Conservation (phyloP, 345 rosid genomes). For the Durio zibethinus region DNA sequence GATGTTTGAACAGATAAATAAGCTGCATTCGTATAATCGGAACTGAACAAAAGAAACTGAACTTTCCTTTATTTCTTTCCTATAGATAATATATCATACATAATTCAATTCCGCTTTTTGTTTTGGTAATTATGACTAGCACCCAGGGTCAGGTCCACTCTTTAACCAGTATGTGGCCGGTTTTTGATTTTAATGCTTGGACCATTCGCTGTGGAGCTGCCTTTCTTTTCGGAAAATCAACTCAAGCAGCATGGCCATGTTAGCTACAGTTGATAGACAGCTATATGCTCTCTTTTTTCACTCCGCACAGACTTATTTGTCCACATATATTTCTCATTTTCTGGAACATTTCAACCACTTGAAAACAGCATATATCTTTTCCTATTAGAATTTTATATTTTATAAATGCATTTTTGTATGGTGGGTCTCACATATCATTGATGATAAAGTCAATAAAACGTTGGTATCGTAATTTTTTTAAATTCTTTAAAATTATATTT, state of each 20-base stretch:
- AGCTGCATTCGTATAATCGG: neutral
- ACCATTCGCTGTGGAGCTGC: neutral
- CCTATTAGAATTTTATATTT: neutral
- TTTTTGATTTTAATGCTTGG: neutral
- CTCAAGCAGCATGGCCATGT: neutral
- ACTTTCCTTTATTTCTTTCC: neutral
- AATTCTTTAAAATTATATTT: too few relatives aligned
- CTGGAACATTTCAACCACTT: neutral
- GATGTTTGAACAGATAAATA: neutral
- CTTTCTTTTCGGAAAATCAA: neutral
- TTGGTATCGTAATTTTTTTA: conserved; percentile 24
- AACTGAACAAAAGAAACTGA: neutral
- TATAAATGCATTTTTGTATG: neutral
- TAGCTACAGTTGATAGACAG: neutral
- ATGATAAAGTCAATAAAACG: conserved; percentile 8
- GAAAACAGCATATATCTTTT: neutral
- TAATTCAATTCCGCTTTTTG: neutral
- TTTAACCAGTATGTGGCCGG: neutral
- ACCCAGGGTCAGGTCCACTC: neutral
- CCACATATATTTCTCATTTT: neutral
- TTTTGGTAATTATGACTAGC: neutral
- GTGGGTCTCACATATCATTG: conserved; percentile 11
- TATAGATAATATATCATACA: neutral
- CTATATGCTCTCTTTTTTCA: neutral
- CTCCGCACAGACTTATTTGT: conserved; percentile 1